These are phyloP conservation scores for Botrytis byssoidea DNA, from an alignment of 2,329 filamentous ascomycete genomes.

Conservation along the genomic window DNA sequence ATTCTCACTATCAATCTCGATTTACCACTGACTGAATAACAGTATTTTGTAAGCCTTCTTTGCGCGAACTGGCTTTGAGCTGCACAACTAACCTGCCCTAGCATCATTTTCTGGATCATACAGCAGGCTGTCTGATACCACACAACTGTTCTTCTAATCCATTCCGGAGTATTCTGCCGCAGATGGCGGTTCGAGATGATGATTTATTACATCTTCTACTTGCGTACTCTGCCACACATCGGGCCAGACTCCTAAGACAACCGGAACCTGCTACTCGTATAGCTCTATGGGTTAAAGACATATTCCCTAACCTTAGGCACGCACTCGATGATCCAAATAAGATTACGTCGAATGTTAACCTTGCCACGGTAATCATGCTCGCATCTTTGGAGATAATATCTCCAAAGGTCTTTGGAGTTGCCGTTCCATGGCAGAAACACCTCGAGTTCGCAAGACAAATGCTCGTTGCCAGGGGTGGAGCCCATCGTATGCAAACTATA, in stretches of 20 bases:
- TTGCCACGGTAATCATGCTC: slow-evolving; percentile 83
- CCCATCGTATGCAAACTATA: slow-evolving; percentile 48
- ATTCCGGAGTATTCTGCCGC: slow-evolving; percentile 50
- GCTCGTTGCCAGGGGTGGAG: slow-evolving; percentile 64
- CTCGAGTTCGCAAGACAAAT: slow-evolving; percentile 73
- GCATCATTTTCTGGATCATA: slow-evolving; percentile 73
- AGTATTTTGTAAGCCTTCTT: slow-evolving; percentile 49
- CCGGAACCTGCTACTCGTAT: slow-evolving; percentile 75
- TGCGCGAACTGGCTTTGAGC: neutral
- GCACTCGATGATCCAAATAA: slow-evolving; percentile 61
- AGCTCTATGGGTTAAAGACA: slow-evolving; percentile 74
- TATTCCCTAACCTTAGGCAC: slow-evolving; percentile 69
- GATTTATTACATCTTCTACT: slow-evolving; percentile 75
- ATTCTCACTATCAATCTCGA: neutral
- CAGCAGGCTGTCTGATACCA: slow-evolving; percentile 59
- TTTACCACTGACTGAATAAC: slow-evolving; percentile 2
- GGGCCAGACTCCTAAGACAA: slow-evolving; percentile 71
- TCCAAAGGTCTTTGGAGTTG: slow-evolving; percentile 76
- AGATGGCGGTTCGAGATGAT: slow-evolving; percentile 65
- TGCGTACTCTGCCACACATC: slow-evolving; percentile 81
- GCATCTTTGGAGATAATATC: slow-evolving; percentile 81
- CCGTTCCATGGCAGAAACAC: slow-evolving; percentile 78
- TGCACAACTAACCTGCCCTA: slow-evolving; percentile 30
- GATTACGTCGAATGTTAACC: slow-evolving; percentile 67
- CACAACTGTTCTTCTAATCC: slow-evolving; percentile 54